These are phyloP conservation scores for Lunularia cruciata DNA, from an alignment of 225 moss, liverwort and hornwort species.

Conservation along the genomic window DNA sequence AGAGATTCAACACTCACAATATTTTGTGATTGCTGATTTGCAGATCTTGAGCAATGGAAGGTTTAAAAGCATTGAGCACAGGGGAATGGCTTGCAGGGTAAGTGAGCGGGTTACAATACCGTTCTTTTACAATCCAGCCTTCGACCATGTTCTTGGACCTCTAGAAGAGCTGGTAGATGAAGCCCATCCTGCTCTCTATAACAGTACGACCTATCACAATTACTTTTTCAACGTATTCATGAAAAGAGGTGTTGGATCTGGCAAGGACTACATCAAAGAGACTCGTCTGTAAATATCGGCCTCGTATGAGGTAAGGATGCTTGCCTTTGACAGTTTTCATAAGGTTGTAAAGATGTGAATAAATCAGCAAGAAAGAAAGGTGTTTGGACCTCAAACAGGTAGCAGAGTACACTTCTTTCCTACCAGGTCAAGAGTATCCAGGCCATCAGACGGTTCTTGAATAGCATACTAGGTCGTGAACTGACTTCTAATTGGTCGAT, in stretches of 20 bases:
- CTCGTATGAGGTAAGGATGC: too few relatives aligned
- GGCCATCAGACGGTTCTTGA: too few relatives aligned
- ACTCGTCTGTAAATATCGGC: conserved; percentile 11
- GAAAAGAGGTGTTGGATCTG: conserved; percentile 12
- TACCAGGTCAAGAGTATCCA: too few relatives aligned
- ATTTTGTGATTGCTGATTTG: not conserved
- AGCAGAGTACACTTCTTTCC: too few relatives aligned
- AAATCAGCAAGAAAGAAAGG: too few relatives aligned
- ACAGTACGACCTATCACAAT: not conserved
- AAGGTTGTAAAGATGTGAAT: too few relatives aligned
- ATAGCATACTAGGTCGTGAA: too few relatives aligned
- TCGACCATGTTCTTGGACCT: conserved; percentile 5
- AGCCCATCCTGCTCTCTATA: conserved; percentile 7
- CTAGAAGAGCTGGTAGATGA: conserved; percentile 18
- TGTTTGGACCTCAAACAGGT: too few relatives aligned
- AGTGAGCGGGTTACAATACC: conserved; percentile 6
- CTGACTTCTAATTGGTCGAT: too few relatives aligned
- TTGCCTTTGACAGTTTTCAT: too few relatives aligned
- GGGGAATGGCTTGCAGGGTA: conserved; percentile 4
- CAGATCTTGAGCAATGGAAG: conserved; percentile 16
- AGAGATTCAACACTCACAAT: too few relatives aligned
- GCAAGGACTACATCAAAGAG: not conserved
- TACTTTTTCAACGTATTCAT: conserved; percentile 13
- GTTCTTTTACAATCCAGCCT: conserved; percentile 14
- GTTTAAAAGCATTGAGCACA: conserved; percentile 11